A percentile compares a stretch with the other conserved stretches of the same genome.
Conservation (phyloP, 2,329 filamentous ascomycete species). For the Biscogniauxia sp. region DNA sequence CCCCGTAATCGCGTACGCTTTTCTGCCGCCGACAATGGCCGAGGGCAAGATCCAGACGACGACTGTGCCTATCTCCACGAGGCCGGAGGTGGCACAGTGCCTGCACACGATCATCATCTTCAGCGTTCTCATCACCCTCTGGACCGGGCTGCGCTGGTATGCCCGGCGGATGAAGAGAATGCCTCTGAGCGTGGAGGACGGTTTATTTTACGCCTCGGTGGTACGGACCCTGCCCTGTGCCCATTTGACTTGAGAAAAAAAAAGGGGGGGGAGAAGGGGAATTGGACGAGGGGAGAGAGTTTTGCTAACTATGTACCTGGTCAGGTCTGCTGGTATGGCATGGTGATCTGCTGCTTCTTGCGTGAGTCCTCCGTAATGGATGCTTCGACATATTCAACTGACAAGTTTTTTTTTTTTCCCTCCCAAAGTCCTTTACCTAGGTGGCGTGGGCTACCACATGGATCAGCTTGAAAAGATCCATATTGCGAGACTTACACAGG, state of each 20-base stretch:
- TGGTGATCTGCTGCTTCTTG: too few relatives aligned
- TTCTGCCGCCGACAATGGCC: too few relatives aligned
- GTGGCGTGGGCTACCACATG: not conserved
- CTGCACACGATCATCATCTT: not conserved
- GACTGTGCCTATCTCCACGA: not conserved
- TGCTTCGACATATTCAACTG: too few relatives aligned
- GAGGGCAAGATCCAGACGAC: not conserved
- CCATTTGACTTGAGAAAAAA: too few relatives aligned
- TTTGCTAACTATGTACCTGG: too few relatives aligned
- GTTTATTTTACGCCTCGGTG: not conserved
- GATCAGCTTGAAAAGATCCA: not conserved
- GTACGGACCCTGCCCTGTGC: not conserved
- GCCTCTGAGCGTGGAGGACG: not conserved
- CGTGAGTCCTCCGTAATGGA: too few relatives aligned
- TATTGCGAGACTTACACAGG: not conserved
- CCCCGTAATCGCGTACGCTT: too few relatives aligned
- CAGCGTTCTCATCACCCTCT: not conserved
- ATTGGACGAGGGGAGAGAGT: too few relatives aligned
- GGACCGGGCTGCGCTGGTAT: not conserved
- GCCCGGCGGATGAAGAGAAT: not conserved
- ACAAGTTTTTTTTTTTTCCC: too few relatives aligned
- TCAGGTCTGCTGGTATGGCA: too few relatives aligned
- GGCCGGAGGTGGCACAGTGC: not conserved
- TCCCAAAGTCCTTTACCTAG: not conserved
- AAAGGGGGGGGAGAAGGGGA: too few relatives aligned